Evolutionary conservation across 2,329 filamentous ascomycete genomes (phyloP).

Genomic region (Ophiostoma perfectum): DNA sequence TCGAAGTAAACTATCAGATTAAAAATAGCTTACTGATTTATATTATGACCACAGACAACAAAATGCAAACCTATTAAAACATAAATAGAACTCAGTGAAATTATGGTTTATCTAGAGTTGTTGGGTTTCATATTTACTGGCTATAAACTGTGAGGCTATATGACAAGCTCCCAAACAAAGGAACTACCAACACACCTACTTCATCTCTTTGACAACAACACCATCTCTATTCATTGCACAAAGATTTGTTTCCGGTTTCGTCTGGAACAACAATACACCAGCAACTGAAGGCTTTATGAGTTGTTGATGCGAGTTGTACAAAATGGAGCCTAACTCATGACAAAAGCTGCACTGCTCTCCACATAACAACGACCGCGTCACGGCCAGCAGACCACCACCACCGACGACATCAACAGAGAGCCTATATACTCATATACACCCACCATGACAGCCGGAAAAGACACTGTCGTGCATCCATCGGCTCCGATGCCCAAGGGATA

Average conservation of each 20-base stretch:
- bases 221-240: not conserved
- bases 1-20: no score
- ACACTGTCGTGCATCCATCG: conserved; percentile 17
- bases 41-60: not conserved
- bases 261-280: not conserved
- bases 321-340: not conserved
- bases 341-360: not conserved
- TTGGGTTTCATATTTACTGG: no score
- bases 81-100: not conserved
- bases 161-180: not conserved
- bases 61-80: not conserved
- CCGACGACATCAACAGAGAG: not conserved
- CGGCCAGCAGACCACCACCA: not conserved
- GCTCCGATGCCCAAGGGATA: conserved; percentile 38
- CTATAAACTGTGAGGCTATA: no score
- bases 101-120: no score
- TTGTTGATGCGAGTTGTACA: not conserved
- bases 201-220: not conserved
- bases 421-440: not conserved
- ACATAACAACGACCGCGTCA: not conserved
- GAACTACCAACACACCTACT: not conserved
- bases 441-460: conserved; percentile 25
- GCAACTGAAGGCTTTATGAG: not conserved
- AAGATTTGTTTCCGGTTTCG: not conserved
- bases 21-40: no score